Evolutionary conservation across 2,329 filamentous ascomycete genomes (phyloP), one percentile per base, ranked within the genome.

Genomic region (Hypocrella siamensis): DNA sequence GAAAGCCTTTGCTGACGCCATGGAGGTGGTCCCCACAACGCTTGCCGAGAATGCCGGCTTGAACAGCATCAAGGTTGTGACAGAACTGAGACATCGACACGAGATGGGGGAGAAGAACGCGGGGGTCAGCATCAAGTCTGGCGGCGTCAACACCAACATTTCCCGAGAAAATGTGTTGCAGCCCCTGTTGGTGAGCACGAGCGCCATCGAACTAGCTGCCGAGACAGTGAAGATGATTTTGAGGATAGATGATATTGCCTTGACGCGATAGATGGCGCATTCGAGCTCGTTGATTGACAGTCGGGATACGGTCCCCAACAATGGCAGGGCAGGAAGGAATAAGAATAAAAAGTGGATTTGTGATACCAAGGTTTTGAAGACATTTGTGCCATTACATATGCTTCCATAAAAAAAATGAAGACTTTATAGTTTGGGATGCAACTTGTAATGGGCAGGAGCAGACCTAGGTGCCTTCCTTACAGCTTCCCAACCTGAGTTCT

Each of bases 21-120:
- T 98, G 64, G 90, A 98, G 61, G 83, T 98, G 26, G 82, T 98
- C 33, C 90, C 92, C 11, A 94, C 88, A 21, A 98, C 90, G 2
- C 67, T 98, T 44, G 92, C 90, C 1, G 90, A 98, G 63, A 98
- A 98, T 47, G 90, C 90, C 1, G 90, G 90, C 31, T 67, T 98
- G 40, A 98, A 98, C 68, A 88, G 82, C 54, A 98, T 98, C 69
- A 93, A 92, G 63, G 90, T 98, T 18, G 90, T 98, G 29, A 98
- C 90, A 17, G 90, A 96, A 48, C 63, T 98, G 49, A 73, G 90
- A 51, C 85, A 93, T 60, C 75, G 86, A 48, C 90, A 98, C 59
- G 90, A 90, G 46, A 78, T 86, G 58, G 90, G 88, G 34, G 86
- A 96, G 70, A 79, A 79, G 63, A 93, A 92, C 48, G 90, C 92